These are phyloP conservation scores for Aaosphaeria arxii DNA, from an alignment of 2,329 filamentous ascomycete genomes.

Conservation along the genomic window DNA sequence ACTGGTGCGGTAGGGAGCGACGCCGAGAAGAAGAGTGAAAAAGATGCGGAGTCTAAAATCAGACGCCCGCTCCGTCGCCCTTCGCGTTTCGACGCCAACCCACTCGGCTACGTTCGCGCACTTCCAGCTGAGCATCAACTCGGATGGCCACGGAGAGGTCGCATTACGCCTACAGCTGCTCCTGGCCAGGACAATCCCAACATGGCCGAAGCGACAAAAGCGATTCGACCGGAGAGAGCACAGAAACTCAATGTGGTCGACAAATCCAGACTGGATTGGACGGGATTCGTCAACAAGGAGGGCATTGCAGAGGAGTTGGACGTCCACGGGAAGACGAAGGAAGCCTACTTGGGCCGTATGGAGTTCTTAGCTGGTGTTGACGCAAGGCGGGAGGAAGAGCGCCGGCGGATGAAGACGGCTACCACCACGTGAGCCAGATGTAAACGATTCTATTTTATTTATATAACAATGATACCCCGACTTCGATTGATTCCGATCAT, in stretches of 20 bases:
- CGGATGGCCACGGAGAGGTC: conserved; percentile 31
- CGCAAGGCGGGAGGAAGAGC: conserved; percentile 55
- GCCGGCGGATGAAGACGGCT: conserved; percentile 45
- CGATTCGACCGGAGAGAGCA: conserved; percentile 36
- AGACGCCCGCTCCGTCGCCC: conserved; percentile 40
- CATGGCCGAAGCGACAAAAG: conserved; percentile 8
- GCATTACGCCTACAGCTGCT: conserved; percentile 1
- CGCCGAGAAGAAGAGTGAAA: neutral
- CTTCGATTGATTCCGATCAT: neutral
- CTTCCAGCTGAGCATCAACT: conserved; percentile 45
- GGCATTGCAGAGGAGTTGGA: conserved; percentile 62
- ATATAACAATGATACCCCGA: neutral
- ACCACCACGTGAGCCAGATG: conserved; percentile 1
- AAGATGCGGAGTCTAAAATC: conserved; percentile 5
- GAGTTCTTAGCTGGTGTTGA: conserved; percentile 61
- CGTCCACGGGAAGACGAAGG: conserved; percentile 59
- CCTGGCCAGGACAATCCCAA: conserved; percentile 14
- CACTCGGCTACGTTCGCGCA: conserved; percentile 44
- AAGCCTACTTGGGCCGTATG: conserved; percentile 60
- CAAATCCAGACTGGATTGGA: conserved; percentile 65
- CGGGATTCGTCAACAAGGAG: conserved; percentile 59
- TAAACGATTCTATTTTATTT: neutral
- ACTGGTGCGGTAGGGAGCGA: conserved; percentile 7
- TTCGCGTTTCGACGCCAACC: conserved; percentile 52
- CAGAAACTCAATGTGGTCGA: conserved; percentile 65